phyloP scores from a whole-genome alignment of 345 rosid species.

The Psidium friedrichsthalianum region DNA sequence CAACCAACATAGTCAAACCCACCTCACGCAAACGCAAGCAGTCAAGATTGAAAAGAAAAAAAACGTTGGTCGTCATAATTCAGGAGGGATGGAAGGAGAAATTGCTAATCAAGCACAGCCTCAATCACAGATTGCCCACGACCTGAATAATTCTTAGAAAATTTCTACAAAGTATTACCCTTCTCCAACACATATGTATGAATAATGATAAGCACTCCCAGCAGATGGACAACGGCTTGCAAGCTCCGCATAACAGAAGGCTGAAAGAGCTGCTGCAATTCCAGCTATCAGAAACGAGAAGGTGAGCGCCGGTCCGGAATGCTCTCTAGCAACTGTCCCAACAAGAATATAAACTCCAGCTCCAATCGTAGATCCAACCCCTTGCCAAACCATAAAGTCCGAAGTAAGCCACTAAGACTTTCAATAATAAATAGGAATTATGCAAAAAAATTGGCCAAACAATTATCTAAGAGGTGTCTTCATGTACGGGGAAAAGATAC shows the following conservation, averaged over 20 bases:
- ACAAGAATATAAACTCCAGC: conserved; percentile 96
- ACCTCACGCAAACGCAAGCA: background rate
- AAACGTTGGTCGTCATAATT: background rate
- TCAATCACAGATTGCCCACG: background rate
- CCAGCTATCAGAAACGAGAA: conserved; percentile 90
- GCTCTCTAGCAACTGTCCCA: conserved; percentile 98
- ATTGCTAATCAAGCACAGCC: background rate
- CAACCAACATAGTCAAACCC: background rate
- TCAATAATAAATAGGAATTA: background rate
- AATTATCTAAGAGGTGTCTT: background rate
- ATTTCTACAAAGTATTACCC: conserved; percentile 28
- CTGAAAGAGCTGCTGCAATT: conserved; percentile 85
- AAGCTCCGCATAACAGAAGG: conserved; percentile 95
- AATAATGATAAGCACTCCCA: conserved; percentile 97
- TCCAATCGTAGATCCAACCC: conserved; percentile 96
- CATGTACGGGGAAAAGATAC: background rate
- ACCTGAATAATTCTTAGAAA: background rate
- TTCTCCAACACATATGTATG: conserved; percentile 93
- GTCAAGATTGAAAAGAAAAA: background rate
- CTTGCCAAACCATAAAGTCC: conserved; percentile 17
- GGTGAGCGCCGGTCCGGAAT: conserved; percentile 90
- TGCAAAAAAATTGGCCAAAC: background rate
- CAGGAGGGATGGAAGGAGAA: background rate
- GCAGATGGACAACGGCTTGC: conserved; percentile 96
- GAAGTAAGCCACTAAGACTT: background rate